Evolutionary conservation across 495 filamentous ascomycete genomes (phyloP).

Genomic region (Trichoderma asperelloides): DNA sequence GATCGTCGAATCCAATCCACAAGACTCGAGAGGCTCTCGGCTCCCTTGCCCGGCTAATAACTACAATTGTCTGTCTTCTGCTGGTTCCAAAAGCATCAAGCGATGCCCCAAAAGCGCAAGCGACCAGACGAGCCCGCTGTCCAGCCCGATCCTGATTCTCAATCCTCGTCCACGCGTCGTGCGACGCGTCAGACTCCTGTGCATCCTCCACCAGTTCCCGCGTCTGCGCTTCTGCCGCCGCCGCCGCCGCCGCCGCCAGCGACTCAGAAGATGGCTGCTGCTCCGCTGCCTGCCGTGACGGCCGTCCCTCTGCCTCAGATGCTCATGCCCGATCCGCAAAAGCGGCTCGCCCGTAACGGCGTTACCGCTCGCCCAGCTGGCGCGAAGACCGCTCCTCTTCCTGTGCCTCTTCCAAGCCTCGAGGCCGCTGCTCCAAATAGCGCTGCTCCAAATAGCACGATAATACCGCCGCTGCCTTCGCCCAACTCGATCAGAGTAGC

Average conservation of each 20-base stretch:
- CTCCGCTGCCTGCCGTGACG: background rate
- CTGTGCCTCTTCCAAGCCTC: background rate
- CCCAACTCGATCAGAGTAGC: background rate
- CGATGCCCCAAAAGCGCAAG: conserved; percentile 39
- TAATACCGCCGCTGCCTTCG: background rate
- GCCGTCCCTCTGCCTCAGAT: conserved; percentile 1
- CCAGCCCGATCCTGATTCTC: conserved; percentile 13
- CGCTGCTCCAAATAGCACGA: background rate
- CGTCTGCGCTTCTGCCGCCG: conserved; percentile 2
- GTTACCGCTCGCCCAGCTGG: background rate
- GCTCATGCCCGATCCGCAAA: background rate
- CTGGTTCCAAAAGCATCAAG: background rate
- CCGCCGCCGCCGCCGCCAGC: background rate
- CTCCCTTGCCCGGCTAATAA: background rate
- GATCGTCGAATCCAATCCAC: background rate
- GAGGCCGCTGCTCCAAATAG: background rate
- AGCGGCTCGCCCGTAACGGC: background rate
- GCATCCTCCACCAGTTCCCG: conserved; percentile 17
- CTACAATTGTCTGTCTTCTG: background rate
- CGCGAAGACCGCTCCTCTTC: background rate
- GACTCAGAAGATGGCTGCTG: background rate
- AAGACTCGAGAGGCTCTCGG: background rate
- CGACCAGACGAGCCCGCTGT: conserved; percentile 18
- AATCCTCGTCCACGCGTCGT: conserved; percentile 23
- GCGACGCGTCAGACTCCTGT: conserved; percentile 35